Percentiles rank a stretch among this genome's conserved stretches.
These are phyloP conservation scores for Phytophthora boehmeriae DNA, from an alignment of 352 stramenopile species.

Conservation along the genomic window DNA sequence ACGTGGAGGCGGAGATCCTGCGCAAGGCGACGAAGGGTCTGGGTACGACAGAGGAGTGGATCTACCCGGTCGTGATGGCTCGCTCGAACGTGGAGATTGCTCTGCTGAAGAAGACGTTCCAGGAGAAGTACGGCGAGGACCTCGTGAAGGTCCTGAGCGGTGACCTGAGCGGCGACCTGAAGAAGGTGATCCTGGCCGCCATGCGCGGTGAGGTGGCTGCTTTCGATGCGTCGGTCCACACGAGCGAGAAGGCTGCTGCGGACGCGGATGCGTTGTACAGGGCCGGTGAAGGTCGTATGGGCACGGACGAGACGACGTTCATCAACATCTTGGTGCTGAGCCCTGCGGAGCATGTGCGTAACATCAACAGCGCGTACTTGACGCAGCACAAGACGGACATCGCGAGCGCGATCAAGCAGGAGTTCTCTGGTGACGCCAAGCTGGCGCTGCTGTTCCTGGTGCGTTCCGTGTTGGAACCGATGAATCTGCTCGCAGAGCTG, in stretches of 20 bases:
- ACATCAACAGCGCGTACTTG: conserved; percentile 54
- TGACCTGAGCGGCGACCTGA: conserved; percentile 58
- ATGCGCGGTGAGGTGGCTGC: conserved; percentile 42
- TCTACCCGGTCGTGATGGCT: conserved; percentile 55
- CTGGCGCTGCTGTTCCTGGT: conserved; percentile 43
- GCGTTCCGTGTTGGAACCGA: conserved; percentile 35
- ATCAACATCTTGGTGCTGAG: conserved; percentile 51
- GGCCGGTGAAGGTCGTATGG: conserved; percentile 63
- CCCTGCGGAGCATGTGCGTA: conserved; percentile 48
- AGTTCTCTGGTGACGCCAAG: conserved; percentile 52
- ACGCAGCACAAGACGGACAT: conserved; percentile 61
- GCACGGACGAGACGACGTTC: conserved; percentile 63
- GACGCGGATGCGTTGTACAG: conserved; percentile 75
- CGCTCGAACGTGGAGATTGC: conserved; percentile 61
- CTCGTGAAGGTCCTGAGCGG: conserved; percentile 45
- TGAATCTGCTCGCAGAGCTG: conserved; percentile 39
- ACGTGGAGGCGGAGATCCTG: conserved; percentile 67
- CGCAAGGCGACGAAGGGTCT: conserved; percentile 30
- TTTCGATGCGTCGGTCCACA: conserved; percentile 62
- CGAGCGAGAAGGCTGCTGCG: conserved; percentile 42
- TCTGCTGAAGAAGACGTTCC: conserved; percentile 74
- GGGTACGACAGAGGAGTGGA: conserved; percentile 53
- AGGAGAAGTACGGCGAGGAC: conserved; percentile 51
- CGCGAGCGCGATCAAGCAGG: conserved; percentile 51
- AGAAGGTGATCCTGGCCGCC: conserved; percentile 56